Conservation (phyloP, 306 rosid species). For the Malus orientalis region DNA sequence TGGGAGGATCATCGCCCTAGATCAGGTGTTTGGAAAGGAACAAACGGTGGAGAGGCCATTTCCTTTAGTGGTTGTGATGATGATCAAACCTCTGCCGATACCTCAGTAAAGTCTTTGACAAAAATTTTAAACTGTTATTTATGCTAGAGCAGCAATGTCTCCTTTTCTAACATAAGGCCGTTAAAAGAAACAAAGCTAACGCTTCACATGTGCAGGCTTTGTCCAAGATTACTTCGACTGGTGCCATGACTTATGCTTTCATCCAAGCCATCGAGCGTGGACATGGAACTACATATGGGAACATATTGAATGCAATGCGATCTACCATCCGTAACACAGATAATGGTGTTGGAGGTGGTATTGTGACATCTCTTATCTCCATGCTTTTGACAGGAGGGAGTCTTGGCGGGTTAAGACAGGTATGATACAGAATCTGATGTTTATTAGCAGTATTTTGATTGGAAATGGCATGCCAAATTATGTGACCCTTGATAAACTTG, state of each 20-base stretch:
- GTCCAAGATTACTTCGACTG: constrained; percentile 28
- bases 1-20: constrained; percentile 55
- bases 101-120: constrained; percentile 12
- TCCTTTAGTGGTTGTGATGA: constrained; percentile 53
- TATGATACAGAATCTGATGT: neutral
- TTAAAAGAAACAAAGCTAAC: neutral
- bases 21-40: constrained; percentile 41
- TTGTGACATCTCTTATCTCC: constrained; percentile 29
- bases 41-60: constrained; percentile 41
- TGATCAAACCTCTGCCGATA: constrained; percentile 41
- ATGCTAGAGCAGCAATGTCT: neutral
- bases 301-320: constrained; percentile 32
- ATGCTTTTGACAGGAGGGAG: constrained; percentile 33
- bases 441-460: neutral
- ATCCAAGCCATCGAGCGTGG: constrained; percentile 41
- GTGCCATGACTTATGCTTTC: constrained; percentile 42
- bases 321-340: constrained; percentile 15
- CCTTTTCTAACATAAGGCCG: neutral
- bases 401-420: constrained; percentile 25
- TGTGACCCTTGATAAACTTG: neutral
- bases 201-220: constrained; percentile 18
- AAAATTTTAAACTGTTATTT: neutral
- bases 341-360: constrained; percentile 15
- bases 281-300: constrained; percentile 26
- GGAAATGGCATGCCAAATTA: neutral